A percentile compares a stretch with the other conserved stretches of the same genome.
phyloP scores from a whole-genome alignment of 148 eudicot genomes.

The Dysphania ambrosioides region DNA sequence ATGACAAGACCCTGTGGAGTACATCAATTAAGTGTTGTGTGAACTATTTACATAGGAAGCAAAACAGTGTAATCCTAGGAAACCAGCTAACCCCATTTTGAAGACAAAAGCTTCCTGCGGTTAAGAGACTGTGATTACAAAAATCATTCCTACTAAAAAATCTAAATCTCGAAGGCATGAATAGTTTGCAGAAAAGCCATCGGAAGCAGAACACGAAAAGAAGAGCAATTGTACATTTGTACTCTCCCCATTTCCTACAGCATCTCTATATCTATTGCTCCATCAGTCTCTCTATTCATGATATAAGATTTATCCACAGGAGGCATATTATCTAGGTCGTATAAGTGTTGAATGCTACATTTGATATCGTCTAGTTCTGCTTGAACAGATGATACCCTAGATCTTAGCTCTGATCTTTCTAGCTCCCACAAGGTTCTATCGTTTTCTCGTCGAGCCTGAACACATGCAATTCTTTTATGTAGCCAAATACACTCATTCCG shows the following conservation, averaged over 20 bases:
- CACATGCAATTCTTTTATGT: constrained; percentile 35
- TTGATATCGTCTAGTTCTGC: constrained; percentile 38
- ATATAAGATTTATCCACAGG: constrained; percentile 20
- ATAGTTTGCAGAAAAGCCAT: too few relatives aligned
- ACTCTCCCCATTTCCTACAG: constrained; percentile 4
- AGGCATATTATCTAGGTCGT: constrained; percentile 45
- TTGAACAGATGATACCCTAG: constrained; percentile 33
- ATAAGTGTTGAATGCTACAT: constrained; percentile 33
- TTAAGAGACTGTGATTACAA: too few relatives aligned
- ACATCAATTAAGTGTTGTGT: too few relatives aligned
- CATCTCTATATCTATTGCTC: constrained; percentile 27
- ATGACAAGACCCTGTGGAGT: too few relatives aligned
- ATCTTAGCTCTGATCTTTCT: constrained; percentile 40
- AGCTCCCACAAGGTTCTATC: constrained; percentile 40
- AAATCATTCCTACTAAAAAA: too few relatives aligned
- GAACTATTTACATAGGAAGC: too few relatives aligned
- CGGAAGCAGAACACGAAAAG: too few relatives aligned
- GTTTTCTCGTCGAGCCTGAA: constrained; percentile 34
- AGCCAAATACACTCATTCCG: constrained; percentile 43
- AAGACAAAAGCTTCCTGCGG: too few relatives aligned
- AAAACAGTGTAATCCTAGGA: too few relatives aligned
- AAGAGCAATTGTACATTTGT: background rate
- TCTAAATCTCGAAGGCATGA: too few relatives aligned
- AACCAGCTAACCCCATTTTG: too few relatives aligned
- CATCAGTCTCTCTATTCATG: constrained; percentile 27